phyloP scores from a whole-genome alignment of 2,329 filamentous ascomycete species.

The Myriangium duriaei region DNA sequence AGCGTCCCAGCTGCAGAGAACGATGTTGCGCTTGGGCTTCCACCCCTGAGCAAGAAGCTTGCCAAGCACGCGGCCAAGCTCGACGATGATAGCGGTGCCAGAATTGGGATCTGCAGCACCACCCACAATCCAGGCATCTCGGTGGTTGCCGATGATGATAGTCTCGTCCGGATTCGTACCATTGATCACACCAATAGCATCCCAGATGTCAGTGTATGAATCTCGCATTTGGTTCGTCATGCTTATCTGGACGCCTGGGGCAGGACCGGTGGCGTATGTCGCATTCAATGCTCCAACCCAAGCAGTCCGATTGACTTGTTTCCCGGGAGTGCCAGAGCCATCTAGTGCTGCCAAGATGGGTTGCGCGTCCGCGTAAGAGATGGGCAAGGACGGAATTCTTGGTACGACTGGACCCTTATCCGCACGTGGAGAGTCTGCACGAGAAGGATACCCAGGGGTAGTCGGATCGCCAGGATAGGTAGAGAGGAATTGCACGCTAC shows the following conservation, averaged over 20 bases:
- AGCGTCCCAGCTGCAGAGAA: conserved; percentile 32
- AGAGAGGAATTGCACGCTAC: conserved; percentile 47
- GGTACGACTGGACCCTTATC: conserved; percentile 54
- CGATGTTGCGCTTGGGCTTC: conserved; percentile 40
- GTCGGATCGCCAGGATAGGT: conserved; percentile 57
- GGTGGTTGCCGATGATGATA: conserved; percentile 41
- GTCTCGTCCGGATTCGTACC: conserved; percentile 48
- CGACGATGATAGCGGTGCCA: conserved; percentile 37
- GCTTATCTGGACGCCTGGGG: conserved; percentile 58
- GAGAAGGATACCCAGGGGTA: conserved; percentile 77
- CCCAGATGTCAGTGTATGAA: conserved; percentile 61
- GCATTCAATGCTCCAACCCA: conserved; percentile 56
- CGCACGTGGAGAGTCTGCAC: conserved; percentile 60
- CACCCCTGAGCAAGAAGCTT: conserved; percentile 36
- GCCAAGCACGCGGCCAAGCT: conserved; percentile 38
- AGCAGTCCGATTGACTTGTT: conserved; percentile 42
- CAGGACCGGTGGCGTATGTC: conserved; percentile 69
- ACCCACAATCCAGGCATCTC: conserved; percentile 43
- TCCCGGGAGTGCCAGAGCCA: conserved; percentile 55
- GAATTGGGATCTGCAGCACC: conserved; percentile 42
- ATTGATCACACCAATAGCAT: conserved; percentile 57
- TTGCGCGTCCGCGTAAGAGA: conserved; percentile 70
- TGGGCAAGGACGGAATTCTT: conserved; percentile 71
- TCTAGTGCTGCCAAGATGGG: conserved; percentile 74
- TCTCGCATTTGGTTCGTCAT: conserved; percentile 72